These are phyloP conservation scores for Lolium rigidum DNA, from an alignment of 176 grass and related monocot species.

Conservation along the genomic window DNA sequence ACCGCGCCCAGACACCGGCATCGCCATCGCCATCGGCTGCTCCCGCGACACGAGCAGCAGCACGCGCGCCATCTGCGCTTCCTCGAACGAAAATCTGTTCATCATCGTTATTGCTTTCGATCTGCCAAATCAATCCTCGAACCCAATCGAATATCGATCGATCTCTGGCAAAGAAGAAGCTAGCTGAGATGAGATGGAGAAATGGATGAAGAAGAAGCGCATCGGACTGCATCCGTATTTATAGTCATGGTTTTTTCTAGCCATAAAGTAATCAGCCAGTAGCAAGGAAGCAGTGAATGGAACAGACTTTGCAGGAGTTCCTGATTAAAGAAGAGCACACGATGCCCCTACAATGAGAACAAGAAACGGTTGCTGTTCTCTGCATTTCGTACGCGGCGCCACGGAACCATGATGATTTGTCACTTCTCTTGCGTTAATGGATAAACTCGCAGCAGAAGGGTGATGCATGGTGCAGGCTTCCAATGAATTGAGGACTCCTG, in stretches of 20 bases:
- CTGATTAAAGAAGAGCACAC: constrained; percentile 12
- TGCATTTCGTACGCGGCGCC: constrained; percentile 2
- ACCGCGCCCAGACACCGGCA: not conserved
- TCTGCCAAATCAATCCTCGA: not conserved
- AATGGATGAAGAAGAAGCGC: constrained; percentile 33
- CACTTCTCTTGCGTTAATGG: not conserved
- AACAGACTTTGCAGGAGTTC: not conserved
- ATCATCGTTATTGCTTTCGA: constrained; percentile 20
- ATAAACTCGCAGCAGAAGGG: not conserved
- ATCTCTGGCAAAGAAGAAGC: constrained; percentile 23
- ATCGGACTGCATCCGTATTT: constrained; percentile 32
- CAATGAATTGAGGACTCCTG: too few relatives aligned
- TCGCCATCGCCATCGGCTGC: not conserved
- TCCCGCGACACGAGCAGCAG: constrained; percentile 65
- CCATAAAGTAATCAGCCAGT: constrained; percentile 44
- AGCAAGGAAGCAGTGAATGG: not conserved
- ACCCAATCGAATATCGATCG: not conserved
- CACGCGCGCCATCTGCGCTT: constrained; percentile 56
- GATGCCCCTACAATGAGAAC: constrained; percentile 3
- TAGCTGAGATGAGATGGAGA: constrained; percentile 7
- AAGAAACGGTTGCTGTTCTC: constrained; percentile 24
- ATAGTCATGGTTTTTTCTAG: constrained; percentile 27
- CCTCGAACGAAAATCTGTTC: constrained; percentile 52
- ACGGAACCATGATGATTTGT: not conserved
- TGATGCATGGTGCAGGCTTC: not conserved